Evolutionary conservation across 345 rosid genomes (phyloP).

Genomic region (Draba incana): DNA sequence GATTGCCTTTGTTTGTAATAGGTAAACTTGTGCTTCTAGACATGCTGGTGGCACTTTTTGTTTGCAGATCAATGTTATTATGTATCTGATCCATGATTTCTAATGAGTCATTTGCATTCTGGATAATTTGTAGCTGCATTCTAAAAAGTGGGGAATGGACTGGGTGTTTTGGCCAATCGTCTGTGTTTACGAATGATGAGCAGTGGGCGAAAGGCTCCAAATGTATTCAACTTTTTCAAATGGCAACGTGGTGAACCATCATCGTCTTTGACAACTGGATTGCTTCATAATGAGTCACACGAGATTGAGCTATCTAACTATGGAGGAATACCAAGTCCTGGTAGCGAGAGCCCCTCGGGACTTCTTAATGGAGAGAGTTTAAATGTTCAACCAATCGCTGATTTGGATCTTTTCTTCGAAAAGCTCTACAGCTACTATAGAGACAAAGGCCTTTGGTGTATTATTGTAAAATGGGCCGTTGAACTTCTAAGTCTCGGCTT

Average conservation of each 20-base stretch:
- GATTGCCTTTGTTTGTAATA: not conserved
- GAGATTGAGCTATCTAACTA: conserved; percentile 90
- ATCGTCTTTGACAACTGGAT: conserved; percentile 71
- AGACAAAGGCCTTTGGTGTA: conserved; percentile 97
- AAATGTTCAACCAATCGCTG: conserved; percentile 78
- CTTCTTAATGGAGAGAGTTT: conserved; percentile 92
- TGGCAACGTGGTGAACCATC: conserved; percentile 75
- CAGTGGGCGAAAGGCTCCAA: conserved; percentile 63
- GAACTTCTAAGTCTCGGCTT: conserved; percentile 92
- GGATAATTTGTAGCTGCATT: conserved; percentile 24
- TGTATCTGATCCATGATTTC: conserved; percentile 1
- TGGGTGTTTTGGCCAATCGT: conserved; percentile 61
- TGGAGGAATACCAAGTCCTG: conserved; percentile 87
- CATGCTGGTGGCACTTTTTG: too few species aligned
- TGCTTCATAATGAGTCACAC: conserved; percentile 77
- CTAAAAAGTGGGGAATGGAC: conserved; percentile 72
- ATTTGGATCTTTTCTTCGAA: conserved; percentile 93
- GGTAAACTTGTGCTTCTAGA: too few species aligned
- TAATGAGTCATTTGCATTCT: conserved; percentile 13
- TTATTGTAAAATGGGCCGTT: conserved; percentile 90
- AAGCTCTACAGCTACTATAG: conserved; percentile 89
- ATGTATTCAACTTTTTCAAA: conserved; percentile 63
- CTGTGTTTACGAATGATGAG: conserved; percentile 78
- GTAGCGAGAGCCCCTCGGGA: conserved; percentile 95
- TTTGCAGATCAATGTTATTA: too few species aligned